phyloP scores from a whole-genome alignment of 495 filamentous ascomycete genomes.

The Xylaria flabelliformis region DNA sequence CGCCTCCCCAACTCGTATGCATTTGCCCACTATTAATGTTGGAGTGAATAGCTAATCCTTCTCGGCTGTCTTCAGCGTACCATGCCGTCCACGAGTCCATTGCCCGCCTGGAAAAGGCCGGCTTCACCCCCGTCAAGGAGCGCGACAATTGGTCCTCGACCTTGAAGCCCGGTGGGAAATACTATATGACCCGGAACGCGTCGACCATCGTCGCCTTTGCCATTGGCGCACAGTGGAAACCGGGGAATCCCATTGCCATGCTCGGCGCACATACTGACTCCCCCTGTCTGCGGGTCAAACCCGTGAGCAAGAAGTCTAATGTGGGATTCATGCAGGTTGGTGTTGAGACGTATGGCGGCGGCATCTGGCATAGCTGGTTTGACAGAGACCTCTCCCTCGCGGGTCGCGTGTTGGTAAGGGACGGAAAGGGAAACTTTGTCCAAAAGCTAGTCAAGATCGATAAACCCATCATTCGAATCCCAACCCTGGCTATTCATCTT shows the following conservation, averaged over 20 bases:
- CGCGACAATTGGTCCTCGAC: conserved; percentile 84
- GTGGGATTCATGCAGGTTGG: conserved; percentile 96
- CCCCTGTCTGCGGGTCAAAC: conserved; percentile 87
- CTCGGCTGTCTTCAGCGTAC: conserved; percentile 68
- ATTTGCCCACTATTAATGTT: not conserved
- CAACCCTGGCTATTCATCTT: conserved; percentile 91
- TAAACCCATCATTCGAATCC: conserved; percentile 87
- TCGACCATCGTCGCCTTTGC: conserved; percentile 95
- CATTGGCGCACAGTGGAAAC: conserved; percentile 89
- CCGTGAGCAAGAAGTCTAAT: conserved; percentile 80
- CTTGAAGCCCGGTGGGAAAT: conserved; percentile 88
- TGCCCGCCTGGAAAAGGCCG: conserved; percentile 74
- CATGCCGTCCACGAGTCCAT: conserved; percentile 87
- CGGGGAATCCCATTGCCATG: conserved; percentile 93
- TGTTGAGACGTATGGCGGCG: conserved; percentile 95
- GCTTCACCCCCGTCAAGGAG: conserved; percentile 89
- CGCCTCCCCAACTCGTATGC: conserved; percentile 89
- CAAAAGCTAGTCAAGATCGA: conserved; percentile 92
- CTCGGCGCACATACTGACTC: conserved; percentile 98
- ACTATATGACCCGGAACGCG: conserved; percentile 93
- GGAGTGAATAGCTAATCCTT: conserved; percentile 29
- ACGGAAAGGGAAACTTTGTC: conserved; percentile 72
- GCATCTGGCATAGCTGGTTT: conserved; percentile 86
- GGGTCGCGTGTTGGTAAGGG: conserved; percentile 83
- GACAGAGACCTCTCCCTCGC: conserved; percentile 93